phyloP scores from a whole-genome alignment of 768 basidiomycete genomes.

The Panaeolus papilionaceus region DNA sequence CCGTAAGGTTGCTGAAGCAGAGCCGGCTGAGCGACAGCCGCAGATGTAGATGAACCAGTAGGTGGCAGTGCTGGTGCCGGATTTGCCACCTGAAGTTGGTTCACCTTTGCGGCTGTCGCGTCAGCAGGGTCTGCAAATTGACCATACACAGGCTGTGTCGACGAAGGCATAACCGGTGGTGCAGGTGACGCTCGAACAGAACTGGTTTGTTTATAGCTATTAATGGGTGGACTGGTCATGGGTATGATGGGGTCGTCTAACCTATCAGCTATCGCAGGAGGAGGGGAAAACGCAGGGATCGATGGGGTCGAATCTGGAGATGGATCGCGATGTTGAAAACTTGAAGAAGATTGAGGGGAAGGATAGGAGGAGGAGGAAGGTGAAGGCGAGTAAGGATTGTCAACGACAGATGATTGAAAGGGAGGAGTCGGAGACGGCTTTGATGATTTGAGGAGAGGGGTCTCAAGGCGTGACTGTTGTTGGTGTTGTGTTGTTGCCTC shows the following conservation, averaged over 20 bases:
- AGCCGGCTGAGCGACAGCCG: constrained; percentile 1
- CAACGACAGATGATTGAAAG: not conserved
- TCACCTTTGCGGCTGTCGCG: constrained; percentile 11
- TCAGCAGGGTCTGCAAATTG: not conserved
- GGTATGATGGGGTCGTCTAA: not conserved
- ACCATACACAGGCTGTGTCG: not conserved
- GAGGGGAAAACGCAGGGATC: not conserved
- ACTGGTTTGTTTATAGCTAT: not conserved
- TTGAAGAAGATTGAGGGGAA: too few relatives aligned
- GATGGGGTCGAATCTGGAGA: not conserved
- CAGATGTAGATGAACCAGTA: not conserved
- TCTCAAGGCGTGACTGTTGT: not conserved
- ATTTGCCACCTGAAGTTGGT: constrained; percentile 3
- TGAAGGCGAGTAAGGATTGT: not conserved
- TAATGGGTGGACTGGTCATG: not conserved
- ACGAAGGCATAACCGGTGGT: not conserved
- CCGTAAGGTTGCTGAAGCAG: not conserved
- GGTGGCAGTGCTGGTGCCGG: not conserved
- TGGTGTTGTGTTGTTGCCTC: constrained; percentile 5
- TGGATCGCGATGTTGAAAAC: not conserved
- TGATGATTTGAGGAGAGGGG: not conserved
- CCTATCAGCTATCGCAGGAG: not conserved
- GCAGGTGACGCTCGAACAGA: not conserved
- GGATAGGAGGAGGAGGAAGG: not conserved
- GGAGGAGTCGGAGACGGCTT: not conserved